Conservation (phyloP, 345 rosid genomes). For the Durio zibethinus region DNA sequence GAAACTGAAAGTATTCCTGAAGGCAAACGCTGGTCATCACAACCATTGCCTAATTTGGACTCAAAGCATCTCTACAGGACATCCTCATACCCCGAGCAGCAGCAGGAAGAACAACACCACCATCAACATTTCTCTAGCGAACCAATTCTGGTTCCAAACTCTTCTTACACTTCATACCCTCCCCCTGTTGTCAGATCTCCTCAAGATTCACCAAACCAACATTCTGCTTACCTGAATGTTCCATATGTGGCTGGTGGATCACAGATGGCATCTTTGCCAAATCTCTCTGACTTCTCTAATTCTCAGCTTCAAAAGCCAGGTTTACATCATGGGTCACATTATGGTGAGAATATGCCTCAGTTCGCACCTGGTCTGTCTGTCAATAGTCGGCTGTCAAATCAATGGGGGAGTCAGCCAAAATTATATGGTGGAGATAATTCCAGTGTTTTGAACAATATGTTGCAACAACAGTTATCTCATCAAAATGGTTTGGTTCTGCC, state of each 20-base stretch:
- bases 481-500: conserved; percentile 70
- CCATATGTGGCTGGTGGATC: conserved; percentile 60
- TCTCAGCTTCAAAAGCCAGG: conserved; percentile 46
- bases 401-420: conserved; percentile 63
- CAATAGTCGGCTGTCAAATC: conserved; percentile 52
- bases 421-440: conserved; percentile 71
- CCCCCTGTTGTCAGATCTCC: conserved; percentile 64
- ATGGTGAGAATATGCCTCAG: conserved; percentile 55
- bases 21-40: conserved; percentile 65
- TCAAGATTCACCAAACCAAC: conserved; percentile 65
- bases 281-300: conserved; percentile 56
- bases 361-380: conserved; percentile 54
- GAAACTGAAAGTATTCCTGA: conserved; percentile 52
- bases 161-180: conserved; percentile 64
- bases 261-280: conserved; percentile 65
- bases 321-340: conserved; percentile 67
- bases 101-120: conserved; percentile 32
- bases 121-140: conserved; percentile 64
- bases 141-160: conserved; percentile 73
- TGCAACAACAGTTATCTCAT: conserved; percentile 61
- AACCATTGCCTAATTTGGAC: conserved; percentile 52
- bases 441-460: conserved; percentile 44
- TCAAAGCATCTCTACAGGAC: conserved; percentile 58
- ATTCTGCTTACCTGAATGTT: conserved; percentile 44
- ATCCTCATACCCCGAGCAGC: conserved; percentile 76